phyloP scores from a whole-genome alignment of 2,329 filamentous ascomycete genomes.

The Aspergillus clavatus region DNA sequence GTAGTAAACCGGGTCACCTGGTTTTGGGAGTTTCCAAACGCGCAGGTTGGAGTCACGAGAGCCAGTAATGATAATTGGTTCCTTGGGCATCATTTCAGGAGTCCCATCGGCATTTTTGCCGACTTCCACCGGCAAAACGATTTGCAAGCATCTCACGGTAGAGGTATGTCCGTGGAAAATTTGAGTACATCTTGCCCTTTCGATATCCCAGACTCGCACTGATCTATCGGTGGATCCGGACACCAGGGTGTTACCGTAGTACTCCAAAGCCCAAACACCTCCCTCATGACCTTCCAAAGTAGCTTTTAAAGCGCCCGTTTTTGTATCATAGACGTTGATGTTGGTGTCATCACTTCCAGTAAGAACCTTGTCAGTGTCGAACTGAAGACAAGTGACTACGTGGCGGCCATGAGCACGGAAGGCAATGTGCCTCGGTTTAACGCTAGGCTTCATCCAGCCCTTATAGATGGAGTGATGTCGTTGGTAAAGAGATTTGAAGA shows the following conservation, averaged over 20 bases:
- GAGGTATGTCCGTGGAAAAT: slow-evolving; percentile 97
- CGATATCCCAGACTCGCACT: slow-evolving; percentile 99
- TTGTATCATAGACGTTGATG: slow-evolving; percentile 97
- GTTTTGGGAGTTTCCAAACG: slow-evolving; percentile 87
- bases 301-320: slow-evolving; percentile 78
- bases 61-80: slow-evolving; percentile 94
- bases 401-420: slow-evolving; percentile 95
- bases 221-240: slow-evolving; percentile 95
- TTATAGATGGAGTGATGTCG: slow-evolving; percentile 85
- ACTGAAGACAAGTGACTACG: slow-evolving; percentile 96
- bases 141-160: slow-evolving; percentile 91
- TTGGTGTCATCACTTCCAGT: slow-evolving; percentile 96
- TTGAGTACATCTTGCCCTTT: slow-evolving; percentile 85
- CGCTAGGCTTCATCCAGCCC: slow-evolving; percentile 80
- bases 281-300: slow-evolving; percentile 91
- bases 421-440: slow-evolving; percentile 84
- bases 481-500: slow-evolving; percentile 95
- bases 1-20: slow-evolving; percentile 70
- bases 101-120: slow-evolving; percentile 67
- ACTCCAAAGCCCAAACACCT: slow-evolving; percentile 95
- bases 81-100: slow-evolving; percentile 82
- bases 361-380: slow-evolving; percentile 95
- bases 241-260: slow-evolving; percentile 89
- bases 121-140: slow-evolving; percentile 78
- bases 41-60: slow-evolving; percentile 90